phyloP scores from a whole-genome alignment of 352 stramenopile genomes.

The Globisporangium camurandrum region DNA sequence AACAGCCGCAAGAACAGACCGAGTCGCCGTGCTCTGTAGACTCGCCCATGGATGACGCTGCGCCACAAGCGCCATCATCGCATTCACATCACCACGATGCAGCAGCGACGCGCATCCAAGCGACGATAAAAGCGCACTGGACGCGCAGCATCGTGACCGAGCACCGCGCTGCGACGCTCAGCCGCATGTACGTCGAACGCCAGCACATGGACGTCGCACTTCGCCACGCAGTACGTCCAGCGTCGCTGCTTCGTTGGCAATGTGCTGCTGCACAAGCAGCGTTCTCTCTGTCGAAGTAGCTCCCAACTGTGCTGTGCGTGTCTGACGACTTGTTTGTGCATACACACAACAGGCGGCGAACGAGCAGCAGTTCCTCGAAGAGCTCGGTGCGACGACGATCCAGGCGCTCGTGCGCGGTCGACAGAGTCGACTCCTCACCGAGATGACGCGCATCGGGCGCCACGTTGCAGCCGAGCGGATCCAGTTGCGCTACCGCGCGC shows the following conservation, averaged over 20 bases:
- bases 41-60: too few species aligned
- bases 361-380: constrained; percentile 39
- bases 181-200: constrained; percentile 50
- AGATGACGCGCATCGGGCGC: constrained; percentile 34
- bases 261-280: not conserved
- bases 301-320: not conserved
- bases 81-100: constrained; percentile 2
- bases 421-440: constrained; percentile 40
- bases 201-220: constrained; percentile 42
- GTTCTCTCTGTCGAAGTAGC: not conserved
- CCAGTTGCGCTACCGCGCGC: constrained; percentile 31
- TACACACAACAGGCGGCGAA: constrained; percentile 18
- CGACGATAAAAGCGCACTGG: constrained; percentile 17
- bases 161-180: constrained; percentile 32
- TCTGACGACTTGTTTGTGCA: not conserved
- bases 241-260: too few species aligned
- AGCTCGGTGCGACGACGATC: constrained; percentile 45
- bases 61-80: too few species aligned
- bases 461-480: constrained; percentile 38
- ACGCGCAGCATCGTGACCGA: constrained; percentile 18
- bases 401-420: constrained; percentile 53
- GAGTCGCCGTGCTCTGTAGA: too few species aligned
- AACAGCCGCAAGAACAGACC: not conserved
- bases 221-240: constrained; percentile 29
- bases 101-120: constrained; percentile 35